Percentiles rank a stretch among this genome's conserved stretches.
Conservation (phyloP, 2,329 filamentous ascomycete species). For the Ceratocystis diversiconidia region DNA sequence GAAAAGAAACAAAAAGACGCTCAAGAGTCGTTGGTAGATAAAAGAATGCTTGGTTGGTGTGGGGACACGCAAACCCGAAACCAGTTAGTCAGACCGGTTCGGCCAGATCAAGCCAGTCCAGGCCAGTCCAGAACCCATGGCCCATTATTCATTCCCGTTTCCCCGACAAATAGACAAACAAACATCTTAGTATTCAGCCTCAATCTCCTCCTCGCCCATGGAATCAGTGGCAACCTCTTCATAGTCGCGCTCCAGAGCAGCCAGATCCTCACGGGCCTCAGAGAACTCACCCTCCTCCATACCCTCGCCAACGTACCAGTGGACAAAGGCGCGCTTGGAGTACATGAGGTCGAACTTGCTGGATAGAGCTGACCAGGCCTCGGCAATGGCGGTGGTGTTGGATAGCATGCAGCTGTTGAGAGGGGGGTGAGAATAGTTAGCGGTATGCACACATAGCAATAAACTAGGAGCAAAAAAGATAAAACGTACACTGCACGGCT, state of each 20-base stretch:
- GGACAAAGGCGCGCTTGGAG: conserved; percentile 99
- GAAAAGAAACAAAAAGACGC: background rate
- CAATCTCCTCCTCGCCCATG: conserved; percentile 69
- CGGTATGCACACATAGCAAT: too few relatives aligned
- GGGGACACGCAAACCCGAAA: background rate
- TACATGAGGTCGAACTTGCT: conserved; percentile 99
- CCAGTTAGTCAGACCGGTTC: too few relatives aligned
- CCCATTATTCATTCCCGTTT: conserved; percentile 4
- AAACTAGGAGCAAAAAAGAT: too few relatives aligned
- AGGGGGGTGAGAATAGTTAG: background rate
- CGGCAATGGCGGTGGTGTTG: conserved; percentile 96
- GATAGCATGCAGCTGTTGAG: conserved; percentile 76
- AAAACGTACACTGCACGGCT: conserved; percentile 84
- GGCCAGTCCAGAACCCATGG: background rate
- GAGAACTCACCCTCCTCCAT: conserved; percentile 99
- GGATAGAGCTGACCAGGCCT: conserved; percentile 92
- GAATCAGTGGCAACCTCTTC: conserved; percentile 96
- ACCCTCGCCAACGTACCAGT: conserved; percentile 99
- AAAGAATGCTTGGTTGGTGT: conserved; percentile 2
- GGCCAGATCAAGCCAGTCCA: background rate
- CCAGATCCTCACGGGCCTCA: conserved; percentile 95
- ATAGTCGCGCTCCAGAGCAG: conserved; percentile 95
- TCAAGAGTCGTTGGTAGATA: background rate
- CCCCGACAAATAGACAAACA: background rate
- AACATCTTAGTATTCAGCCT: conserved; percentile 75